Evolutionary conservation across 2,329 filamentous ascomycete species (phyloP).

Genomic region (Tolypocladium cylindrosporum): DNA sequence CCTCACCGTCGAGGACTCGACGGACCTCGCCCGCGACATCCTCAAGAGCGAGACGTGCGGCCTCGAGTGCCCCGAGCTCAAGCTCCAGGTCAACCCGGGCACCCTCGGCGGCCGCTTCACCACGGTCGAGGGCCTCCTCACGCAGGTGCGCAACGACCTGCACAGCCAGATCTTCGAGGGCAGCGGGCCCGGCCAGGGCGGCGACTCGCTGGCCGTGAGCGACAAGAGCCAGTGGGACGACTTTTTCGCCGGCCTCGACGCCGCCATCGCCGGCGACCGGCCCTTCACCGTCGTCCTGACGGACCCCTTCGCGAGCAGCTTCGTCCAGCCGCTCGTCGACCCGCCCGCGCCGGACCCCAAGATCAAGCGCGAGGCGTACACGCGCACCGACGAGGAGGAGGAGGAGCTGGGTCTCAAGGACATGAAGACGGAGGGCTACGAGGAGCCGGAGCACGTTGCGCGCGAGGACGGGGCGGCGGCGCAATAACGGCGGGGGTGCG

Average conservation of each 20-base stretch:
- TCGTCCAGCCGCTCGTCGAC: slow-evolving; percentile 82
- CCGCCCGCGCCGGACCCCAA: slow-evolving; percentile 62
- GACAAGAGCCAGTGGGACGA: slow-evolving; percentile 64
- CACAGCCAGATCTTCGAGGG: slow-evolving; percentile 78
- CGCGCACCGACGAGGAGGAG: slow-evolving; percentile 82
- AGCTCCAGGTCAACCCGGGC: slow-evolving; percentile 80
- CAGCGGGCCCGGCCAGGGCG: slow-evolving; percentile 49
- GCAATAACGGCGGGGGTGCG: not conserved
- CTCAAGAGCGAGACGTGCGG: slow-evolving; percentile 92
- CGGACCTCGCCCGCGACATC: slow-evolving; percentile 83
- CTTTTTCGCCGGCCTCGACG: slow-evolving; percentile 71
- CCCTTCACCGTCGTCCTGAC: slow-evolving; percentile 76
- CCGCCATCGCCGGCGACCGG: slow-evolving; percentile 69
- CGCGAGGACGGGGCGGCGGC: slow-evolving; percentile 11
- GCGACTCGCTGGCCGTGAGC: slow-evolving; percentile 62
- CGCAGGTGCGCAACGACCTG: slow-evolving; percentile 85
- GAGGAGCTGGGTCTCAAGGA: slow-evolving; percentile 85
- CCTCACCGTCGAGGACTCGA: slow-evolving; percentile 55
- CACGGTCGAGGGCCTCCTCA: slow-evolving; percentile 87
- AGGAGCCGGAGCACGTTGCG: slow-evolving; percentile 29
- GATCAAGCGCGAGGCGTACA: slow-evolving; percentile 73
- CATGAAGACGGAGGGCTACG: slow-evolving; percentile 86
- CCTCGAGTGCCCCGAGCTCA: slow-evolving; percentile 77
- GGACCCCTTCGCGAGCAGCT: slow-evolving; percentile 86
- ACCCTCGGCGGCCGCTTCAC: slow-evolving; percentile 95